These are phyloP conservation scores for Endoconidiophora polonica DNA, from an alignment of 2,329 filamentous ascomycete species.

Conservation along the genomic window DNA sequence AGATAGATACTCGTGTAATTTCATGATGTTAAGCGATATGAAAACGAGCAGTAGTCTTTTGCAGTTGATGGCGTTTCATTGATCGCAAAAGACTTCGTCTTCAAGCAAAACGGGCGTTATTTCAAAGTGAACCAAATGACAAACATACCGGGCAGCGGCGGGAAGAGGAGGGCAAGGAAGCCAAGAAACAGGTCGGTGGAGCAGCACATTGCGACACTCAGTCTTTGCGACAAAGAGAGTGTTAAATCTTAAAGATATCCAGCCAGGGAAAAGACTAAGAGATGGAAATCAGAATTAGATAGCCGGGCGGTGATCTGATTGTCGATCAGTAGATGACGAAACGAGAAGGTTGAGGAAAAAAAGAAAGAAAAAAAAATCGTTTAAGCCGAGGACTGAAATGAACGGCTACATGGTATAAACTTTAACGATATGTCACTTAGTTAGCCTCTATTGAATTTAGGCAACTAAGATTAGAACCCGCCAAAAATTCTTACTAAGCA, in stretches of 20 bases:
- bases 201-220: neutral
- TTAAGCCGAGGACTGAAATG: neutral
- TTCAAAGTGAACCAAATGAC: no score
- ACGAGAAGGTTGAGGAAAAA: neutral
- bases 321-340: neutral
- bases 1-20: neutral
- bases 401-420: no score
- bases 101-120: no score
- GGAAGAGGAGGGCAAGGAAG: conserved; percentile 47
- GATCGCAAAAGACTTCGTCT: no score
- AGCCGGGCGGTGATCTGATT: neutral
- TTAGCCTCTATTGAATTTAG: no score
- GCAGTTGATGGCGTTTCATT: neutral
- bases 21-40: no score
- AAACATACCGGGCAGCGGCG: conserved; percentile 44
- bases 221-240: neutral
- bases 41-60: conserved; percentile 4
- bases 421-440: no score
- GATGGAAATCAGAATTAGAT: neutral
- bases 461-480: no score
- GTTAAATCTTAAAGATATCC: neutral
- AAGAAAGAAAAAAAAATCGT: neutral
- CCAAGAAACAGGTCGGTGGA: conserved; percentile 45
- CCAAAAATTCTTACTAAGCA: no score
- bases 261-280: neutral